Evolutionary conservation across 2,329 filamentous ascomycete genomes (phyloP), one percentile per base, ranked within the genome.

Genomic region (Tolypocladium ovalisporum): DNA sequence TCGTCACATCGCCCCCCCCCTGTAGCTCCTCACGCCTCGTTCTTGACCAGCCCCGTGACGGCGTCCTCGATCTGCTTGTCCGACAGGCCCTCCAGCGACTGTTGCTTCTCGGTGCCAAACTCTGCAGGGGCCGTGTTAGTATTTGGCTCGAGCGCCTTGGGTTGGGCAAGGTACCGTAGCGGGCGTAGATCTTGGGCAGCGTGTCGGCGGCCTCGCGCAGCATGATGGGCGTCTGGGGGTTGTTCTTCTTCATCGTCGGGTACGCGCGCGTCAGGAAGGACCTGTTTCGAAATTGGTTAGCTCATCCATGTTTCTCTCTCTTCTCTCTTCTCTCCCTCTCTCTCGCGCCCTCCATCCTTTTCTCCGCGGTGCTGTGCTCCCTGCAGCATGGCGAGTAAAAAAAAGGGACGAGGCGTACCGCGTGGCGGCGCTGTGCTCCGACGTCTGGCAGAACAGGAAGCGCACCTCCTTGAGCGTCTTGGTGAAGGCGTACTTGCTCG

Each of bases 191-290:
- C 73, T 85, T 88, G 62, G 94, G 93, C 71, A 88, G 78, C 56
- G 89, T 90, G 68, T 89, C 90, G 65, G 84, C 78, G 56, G 93
- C 94, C 79, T 97, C 94, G 70, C 94, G 89, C 69, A 99, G 86
- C 79, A 99, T 80, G 75, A 99, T 97, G 56, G 94, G 94, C 54
- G 83, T 92, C 74, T 89, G 79, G 58, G 94, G 94, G 79, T 99
- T 99, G 82, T 93, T 89, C 81, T 96, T 95, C 85, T 99, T 99
- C 93, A 99, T 97, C 60, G 89, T 94, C 52, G 94, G 94, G 75
- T 99, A 99, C 64, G 91, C 86, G 71, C 90, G 85, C 63, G 87
- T 87, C 64, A 99, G 81, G 77, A 99, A 99, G 35, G 88, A 86
- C 73, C 94, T 97, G 66, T 54, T 5, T 37, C 13, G 22, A 7